Evolutionary conservation across 176 grass and related monocot species (phyloP).

Genomic region (Oryza nivara): DNA sequence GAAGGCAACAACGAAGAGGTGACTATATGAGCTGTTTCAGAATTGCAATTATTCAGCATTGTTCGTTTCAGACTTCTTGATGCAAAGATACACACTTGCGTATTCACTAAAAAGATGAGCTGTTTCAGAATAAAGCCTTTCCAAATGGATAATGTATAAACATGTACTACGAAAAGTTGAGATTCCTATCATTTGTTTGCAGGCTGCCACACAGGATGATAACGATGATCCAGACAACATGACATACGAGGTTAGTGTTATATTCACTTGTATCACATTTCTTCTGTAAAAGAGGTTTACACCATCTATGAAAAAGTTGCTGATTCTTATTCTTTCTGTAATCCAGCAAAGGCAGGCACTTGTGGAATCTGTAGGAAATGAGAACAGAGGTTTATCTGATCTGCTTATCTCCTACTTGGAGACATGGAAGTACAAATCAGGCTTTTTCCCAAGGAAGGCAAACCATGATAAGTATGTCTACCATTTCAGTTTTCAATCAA

Average conservation of each 20-base stretch:
- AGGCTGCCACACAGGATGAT: constrained; percentile 56
- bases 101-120: too few relatives aligned
- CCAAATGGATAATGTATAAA: not conserved
- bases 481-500: constrained; percentile 29
- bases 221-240: constrained; percentile 75
- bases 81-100: too few relatives aligned
- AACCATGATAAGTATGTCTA: constrained; percentile 61
- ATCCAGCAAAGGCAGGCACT: constrained; percentile 68
- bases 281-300: not conserved
- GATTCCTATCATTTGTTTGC: constrained; percentile 17
- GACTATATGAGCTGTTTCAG: constrained; percentile 17
- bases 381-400: constrained; percentile 76
- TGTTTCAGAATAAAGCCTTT: constrained; percentile 3
- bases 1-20: constrained; percentile 51
- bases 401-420: constrained; percentile 62
- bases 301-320: constrained; percentile 15
- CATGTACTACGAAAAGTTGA: constrained; percentile 23
- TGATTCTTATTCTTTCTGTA: constrained; percentile 15
- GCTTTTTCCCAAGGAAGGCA: constrained; percentile 68
- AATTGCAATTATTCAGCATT: not conserved
- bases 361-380: constrained; percentile 65
- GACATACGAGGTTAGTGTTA: constrained; percentile 82
- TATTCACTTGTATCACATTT: not conserved
- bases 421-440: constrained; percentile 63
- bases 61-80: too few relatives aligned